Evolutionary conservation across 257 asterid species (phyloP).

Genomic region (Jasminum sambac): DNA sequence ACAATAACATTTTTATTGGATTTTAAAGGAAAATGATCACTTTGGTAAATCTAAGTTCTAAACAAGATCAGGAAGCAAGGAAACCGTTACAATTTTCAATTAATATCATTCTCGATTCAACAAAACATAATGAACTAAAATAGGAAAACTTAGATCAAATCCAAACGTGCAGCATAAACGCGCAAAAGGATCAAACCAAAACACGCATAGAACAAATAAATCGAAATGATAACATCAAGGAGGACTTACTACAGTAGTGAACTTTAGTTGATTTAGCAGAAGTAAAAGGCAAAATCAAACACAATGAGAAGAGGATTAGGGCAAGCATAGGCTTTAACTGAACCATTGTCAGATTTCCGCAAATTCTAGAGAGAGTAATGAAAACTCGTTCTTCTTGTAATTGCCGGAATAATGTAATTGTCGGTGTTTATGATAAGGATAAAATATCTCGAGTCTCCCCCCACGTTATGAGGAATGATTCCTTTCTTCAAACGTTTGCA

Average conservation of each 20-base stretch:
- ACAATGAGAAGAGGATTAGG: constrained; percentile 28
- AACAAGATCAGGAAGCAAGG: not conserved
- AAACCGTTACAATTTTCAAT: not conserved
- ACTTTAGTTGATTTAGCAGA: constrained; percentile 38
- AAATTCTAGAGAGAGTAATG: not conserved
- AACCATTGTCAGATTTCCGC: constrained; percentile 19
- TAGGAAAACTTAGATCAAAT: not conserved
- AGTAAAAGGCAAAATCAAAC: constrained; percentile 32
- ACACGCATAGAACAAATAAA: not conserved
- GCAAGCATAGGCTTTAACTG: constrained; percentile 37
- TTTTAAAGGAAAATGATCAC: too few relatives aligned
- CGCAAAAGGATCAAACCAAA: not conserved
- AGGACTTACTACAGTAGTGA: constrained; percentile 46
- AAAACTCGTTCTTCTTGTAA: not conserved
- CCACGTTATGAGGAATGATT: constrained; percentile 19
- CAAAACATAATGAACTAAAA: not conserved
- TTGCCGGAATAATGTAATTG: not conserved
- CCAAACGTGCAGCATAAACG: not conserved
- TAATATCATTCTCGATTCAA: not conserved
- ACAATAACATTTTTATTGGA: not conserved
- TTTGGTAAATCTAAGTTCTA: not conserved
- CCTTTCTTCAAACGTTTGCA: constrained; percentile 1
- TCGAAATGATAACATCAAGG: not conserved
- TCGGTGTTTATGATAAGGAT: not conserved
- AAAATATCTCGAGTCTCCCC: not conserved